Evolutionary conservation across 1,284 basidiomycete genomes (phyloP).

Genomic region (Papiliotrema fonsecae): DNA sequence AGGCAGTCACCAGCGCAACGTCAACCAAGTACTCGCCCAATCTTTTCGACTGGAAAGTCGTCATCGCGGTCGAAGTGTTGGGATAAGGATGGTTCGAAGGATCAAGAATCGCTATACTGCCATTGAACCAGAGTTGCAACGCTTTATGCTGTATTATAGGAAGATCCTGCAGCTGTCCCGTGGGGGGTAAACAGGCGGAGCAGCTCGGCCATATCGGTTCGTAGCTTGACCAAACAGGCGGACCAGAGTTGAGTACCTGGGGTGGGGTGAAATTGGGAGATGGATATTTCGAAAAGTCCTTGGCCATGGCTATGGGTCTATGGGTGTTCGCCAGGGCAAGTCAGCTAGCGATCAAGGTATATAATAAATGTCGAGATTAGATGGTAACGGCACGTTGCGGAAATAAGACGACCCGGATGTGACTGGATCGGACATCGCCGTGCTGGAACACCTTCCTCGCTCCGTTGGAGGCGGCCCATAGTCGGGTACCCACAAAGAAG

Average conservation of each 20-base stretch:
- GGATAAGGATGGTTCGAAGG: background rate
- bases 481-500: too few species aligned
- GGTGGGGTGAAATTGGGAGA: background rate
- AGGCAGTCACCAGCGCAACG: background rate
- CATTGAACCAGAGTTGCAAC: background rate
- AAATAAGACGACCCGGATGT: too few species aligned
- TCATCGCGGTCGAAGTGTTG: background rate
- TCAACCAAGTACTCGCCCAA: background rate
- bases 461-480: too few species aligned
- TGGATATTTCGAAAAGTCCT: background rate
- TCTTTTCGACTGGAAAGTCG: background rate
- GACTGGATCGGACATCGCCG: too few species aligned
- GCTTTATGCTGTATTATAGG: background rate
- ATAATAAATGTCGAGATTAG: too few species aligned
- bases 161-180: background rate
- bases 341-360: too few species aligned
- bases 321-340: too few species aligned
- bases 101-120: background rate
- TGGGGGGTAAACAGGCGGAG: background rate
- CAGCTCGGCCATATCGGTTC: background rate
- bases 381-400: too few species aligned
- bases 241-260: background rate
- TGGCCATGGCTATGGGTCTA: too few species aligned
- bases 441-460: too few species aligned
- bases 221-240: background rate